A percentile compares a stretch with the other conserved stretches of the same genome.
phyloP scores from a whole-genome alignment of 208 protist species.

The Paratrypanosoma confusum region DNA sequence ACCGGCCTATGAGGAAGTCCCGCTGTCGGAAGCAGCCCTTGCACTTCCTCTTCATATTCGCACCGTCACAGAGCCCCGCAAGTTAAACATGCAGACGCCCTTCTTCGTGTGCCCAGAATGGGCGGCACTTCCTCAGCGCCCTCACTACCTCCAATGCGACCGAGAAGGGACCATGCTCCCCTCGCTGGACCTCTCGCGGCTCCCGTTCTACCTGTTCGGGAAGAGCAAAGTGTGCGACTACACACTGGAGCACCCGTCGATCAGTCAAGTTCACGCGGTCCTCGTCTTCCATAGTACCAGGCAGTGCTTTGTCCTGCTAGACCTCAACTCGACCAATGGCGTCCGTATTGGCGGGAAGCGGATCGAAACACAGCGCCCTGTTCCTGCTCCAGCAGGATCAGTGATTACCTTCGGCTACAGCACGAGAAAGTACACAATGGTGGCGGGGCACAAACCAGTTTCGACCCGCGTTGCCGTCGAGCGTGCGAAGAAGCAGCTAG shows the following conservation, averaged over 20 bases:
- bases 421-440: constrained; percentile 60
- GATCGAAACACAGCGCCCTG: constrained; percentile 37
- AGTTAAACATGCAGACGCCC: constrained; percentile 62
- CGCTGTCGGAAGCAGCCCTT: constrained; percentile 37
- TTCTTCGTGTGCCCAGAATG: constrained; percentile 74
- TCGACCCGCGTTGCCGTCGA: too few species aligned
- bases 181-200: constrained; percentile 52
- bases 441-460: constrained; percentile 21
- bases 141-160: constrained; percentile 63
- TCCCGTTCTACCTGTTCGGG: constrained; percentile 85
- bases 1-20: constrained; percentile 12
- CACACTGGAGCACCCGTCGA: constrained; percentile 74
- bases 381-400: constrained; percentile 47
- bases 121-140: constrained; percentile 44
- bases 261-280: constrained; percentile 74
- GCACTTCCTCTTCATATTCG: constrained; percentile 59
- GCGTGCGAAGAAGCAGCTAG: too few species aligned
- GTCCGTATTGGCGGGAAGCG: constrained; percentile 48
- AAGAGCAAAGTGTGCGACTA: constrained; percentile 71
- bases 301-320: constrained; percentile 72
- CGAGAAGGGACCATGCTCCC: constrained; percentile 35
- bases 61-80: constrained; percentile 44
- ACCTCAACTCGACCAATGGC: constrained; percentile 80
- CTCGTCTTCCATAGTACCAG: constrained; percentile 75
- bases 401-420: constrained; percentile 66